A percentile compares a stretch with the other conserved stretches of the same genome.
These are phyloP conservation scores for Alternaria alternata DNA, from an alignment of 2,329 filamentous ascomycete genomes.

Conservation along the genomic window DNA sequence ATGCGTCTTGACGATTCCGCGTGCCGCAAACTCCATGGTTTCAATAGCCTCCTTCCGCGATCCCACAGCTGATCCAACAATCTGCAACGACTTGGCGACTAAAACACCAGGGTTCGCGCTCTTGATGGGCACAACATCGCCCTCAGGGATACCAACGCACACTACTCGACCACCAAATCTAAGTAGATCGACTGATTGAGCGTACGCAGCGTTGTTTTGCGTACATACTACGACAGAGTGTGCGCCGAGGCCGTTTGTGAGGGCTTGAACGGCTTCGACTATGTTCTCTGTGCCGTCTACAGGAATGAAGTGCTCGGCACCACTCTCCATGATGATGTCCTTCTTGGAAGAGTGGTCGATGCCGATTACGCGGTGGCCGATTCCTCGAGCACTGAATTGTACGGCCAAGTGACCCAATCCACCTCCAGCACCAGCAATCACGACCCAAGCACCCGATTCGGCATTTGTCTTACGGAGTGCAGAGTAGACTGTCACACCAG, in stretches of 20 bases:
- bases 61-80: conserved; percentile 58
- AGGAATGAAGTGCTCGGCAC: conserved; percentile 72
- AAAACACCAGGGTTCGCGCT: conserved; percentile 52
- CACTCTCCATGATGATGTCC: conserved; percentile 67
- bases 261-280: conserved; percentile 62
- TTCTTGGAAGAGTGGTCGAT: conserved; percentile 71
- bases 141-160: conserved; percentile 59
- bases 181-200: conserved; percentile 50
- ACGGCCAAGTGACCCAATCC: conserved; percentile 70
- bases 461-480: conserved; percentile 69
- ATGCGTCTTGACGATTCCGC: conserved; percentile 58
- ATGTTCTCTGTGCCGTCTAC: conserved; percentile 63
- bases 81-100: conserved; percentile 53
- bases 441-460: conserved; percentile 67
- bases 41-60: conserved; percentile 59
- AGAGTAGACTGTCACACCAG: conserved; percentile 72
- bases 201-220: conserved; percentile 59
- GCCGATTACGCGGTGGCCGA: conserved; percentile 71
- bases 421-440: conserved; percentile 65
- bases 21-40: conserved; percentile 55
- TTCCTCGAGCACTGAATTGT: conserved; percentile 67
- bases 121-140: conserved; percentile 56
- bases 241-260: conserved; percentile 67
- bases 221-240: conserved; percentile 67
- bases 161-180: conserved; percentile 57